Percentiles rank a stretch among this genome's conserved stretches.
Evolutionary conservation across 306 rosid genomes (phyloP).

Genomic region (Vachellia pachyceras): DNA sequence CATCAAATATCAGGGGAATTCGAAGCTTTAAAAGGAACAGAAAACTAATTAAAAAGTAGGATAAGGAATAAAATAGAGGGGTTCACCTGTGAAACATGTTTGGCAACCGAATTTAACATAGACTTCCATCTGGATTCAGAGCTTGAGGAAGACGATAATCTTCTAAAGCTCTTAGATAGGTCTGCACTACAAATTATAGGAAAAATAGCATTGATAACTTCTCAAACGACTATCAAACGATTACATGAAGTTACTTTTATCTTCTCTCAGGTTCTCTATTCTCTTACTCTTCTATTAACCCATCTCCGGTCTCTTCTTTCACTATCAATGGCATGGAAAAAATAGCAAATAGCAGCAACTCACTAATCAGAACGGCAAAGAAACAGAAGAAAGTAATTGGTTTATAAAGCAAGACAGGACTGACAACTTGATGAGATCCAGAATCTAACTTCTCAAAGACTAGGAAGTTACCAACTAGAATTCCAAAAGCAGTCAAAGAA

Average conservation of each 20-base stretch:
- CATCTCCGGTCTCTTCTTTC: neutral
- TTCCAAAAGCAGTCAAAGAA: neutral
- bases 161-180: slow-evolving; percentile 53
- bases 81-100: slow-evolving; percentile 92
- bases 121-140: slow-evolving; percentile 79
- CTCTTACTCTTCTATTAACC: neutral
- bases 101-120: slow-evolving; percentile 68
- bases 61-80: slow-evolving; percentile 5
- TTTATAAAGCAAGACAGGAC: neutral
- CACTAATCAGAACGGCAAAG: neutral
- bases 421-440: neutral
- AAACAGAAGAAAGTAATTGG: slow-evolving; percentile 9
- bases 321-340: neutral
- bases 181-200: slow-evolving; percentile 53
- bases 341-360: neutral
- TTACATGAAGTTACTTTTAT: neutral
- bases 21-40: slow-evolving; percentile 24
- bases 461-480: neutral
- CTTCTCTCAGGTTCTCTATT: neutral
- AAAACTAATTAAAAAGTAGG: slow-evolving; percentile 22
- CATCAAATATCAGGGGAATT: slow-evolving; percentile 21
- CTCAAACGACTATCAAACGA: neutral
- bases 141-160: slow-evolving; percentile 51
- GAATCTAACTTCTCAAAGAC: neutral
- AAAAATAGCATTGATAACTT: slow-evolving; percentile 31